Evolutionary conservation across 2,329 filamentous ascomycete genomes (phyloP), one percentile per base, ranked within the genome.

Genomic region (Leptographium lundbergii): DNA sequence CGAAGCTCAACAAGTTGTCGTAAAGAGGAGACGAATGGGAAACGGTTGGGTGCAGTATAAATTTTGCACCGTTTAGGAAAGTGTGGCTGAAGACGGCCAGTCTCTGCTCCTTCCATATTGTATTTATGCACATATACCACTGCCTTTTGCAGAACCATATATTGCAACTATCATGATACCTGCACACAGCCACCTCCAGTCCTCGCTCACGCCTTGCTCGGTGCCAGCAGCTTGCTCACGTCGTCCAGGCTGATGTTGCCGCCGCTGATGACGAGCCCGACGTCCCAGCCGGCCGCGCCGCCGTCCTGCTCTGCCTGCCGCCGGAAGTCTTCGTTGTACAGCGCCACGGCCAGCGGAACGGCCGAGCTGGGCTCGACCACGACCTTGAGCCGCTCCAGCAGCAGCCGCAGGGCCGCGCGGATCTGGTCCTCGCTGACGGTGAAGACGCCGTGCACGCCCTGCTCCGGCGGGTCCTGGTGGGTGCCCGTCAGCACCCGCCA

Each of bases 361-460:
- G 86, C 90, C 0, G 88, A 83, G 71, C 87, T 91, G 25, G 92
- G 92, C 77, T 97, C 92, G 14, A 96, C 84, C 25, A 96, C 84
- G 54, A 95, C 74, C 81, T 97, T 96, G 78, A 94, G 84, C 60
- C 91, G 76, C 80, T 97, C 92, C 62, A 91, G 74, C 39, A 95
- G 86, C 62, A 97, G 72, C 62, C 80, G 74, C 81, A 96, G 80
- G 14, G 91, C 87, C 25, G 76, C 78, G 67, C 81, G 79, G 69
- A 97, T 96, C 76, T 96, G 83, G 58, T 86, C 84, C 71, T 97
- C 92, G 1, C 78, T 83, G 1, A 95, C 92, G 59, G 81, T 80
- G 72, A 82, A 84, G 66, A 96, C 81, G 0, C 81, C 86, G 2
- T 74, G 68, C 1, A 96, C 86, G 60, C 94, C 83, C n/a, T 73